phyloP scores from a whole-genome alignment of 345 rosid genomes.

The Toxicodendron radicans region DNA sequence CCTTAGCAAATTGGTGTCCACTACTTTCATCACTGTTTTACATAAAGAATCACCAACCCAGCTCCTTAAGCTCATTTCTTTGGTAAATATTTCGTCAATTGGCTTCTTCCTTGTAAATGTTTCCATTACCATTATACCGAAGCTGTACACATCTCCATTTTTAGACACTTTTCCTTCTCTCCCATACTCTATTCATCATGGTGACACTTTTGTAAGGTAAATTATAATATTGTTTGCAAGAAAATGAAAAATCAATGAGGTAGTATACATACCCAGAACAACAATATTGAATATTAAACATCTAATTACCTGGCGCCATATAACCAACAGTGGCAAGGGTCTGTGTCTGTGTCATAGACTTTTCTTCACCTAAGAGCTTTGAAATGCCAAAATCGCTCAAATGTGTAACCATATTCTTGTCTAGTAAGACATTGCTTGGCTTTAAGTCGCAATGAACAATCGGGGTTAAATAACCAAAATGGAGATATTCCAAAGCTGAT shows the following conservation, averaged over 20 bases:
- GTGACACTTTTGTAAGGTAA: neutral
- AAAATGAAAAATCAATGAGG: too few species aligned
- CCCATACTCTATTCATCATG: neutral
- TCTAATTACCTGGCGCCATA: slow-evolving; percentile 9
- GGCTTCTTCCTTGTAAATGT: slow-evolving; percentile 10
- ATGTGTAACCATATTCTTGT: neutral
- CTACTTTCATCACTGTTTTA: neutral
- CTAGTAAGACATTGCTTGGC: neutral
- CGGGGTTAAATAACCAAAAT: neutral
- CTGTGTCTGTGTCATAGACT: neutral
- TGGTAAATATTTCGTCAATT: neutral
- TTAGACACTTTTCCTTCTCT: neutral
- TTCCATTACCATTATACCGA: slow-evolving; percentile 18
- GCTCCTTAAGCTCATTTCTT: slow-evolving; percentile 4
- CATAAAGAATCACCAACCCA: slow-evolving; percentile 16
- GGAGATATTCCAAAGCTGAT: slow-evolving; percentile 23
- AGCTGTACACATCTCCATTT: slow-evolving; percentile 17
- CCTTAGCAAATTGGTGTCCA: neutral
- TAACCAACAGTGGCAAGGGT: slow-evolving; percentile 16
- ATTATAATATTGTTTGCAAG: too few species aligned
- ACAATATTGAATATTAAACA: too few species aligned
- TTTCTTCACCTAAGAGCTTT: neutral
- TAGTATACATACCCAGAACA: too few species aligned
- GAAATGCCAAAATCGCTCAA: slow-evolving; percentile 10
- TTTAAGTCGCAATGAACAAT: slow-evolving; percentile 20